phyloP scores from a whole-genome alignment of 305 asterid genomes.

The Plantago rigida region DNA sequence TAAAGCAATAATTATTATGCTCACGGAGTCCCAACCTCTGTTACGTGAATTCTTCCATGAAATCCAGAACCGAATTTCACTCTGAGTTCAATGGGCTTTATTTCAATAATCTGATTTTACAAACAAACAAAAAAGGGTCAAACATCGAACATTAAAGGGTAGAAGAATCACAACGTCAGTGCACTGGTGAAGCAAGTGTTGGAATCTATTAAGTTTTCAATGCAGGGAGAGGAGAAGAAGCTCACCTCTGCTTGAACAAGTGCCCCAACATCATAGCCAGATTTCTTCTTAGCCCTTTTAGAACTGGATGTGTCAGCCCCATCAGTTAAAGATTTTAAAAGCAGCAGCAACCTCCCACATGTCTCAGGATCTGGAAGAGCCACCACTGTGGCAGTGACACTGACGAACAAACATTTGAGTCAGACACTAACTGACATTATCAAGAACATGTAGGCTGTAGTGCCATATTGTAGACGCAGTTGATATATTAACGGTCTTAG shows the following conservation, averaged over 20 bases:
- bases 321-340: constrained; percentile 54
- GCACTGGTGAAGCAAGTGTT: not conserved
- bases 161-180: not conserved
- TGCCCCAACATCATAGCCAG: constrained; percentile 59
- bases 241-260: constrained; percentile 78
- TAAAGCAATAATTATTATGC: constrained; percentile 11
- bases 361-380: constrained; percentile 67
- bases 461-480: too few relatives aligned
- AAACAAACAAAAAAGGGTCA: constrained; percentile 25
- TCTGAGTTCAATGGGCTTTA: constrained; percentile 76
- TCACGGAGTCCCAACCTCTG: constrained; percentile 58
- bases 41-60: constrained; percentile 76
- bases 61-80: constrained; percentile 79
- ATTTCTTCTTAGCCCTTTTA: constrained; percentile 68
- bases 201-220: constrained; percentile 4
- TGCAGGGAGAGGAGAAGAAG: constrained; percentile 18
- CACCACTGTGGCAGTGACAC: constrained; percentile 63
- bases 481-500: too few relatives aligned
- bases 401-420: constrained; percentile 26
- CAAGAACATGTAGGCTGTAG: too few relatives aligned
- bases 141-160: constrained; percentile 12
- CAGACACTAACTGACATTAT: too few relatives aligned
- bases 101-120: constrained; percentile 59
- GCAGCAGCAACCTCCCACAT: constrained; percentile 72
- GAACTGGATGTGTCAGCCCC: constrained; percentile 47